Evolutionary conservation across 2,329 filamentous ascomycete species (phyloP).

Genomic region (Trichoderma sp.): DNA sequence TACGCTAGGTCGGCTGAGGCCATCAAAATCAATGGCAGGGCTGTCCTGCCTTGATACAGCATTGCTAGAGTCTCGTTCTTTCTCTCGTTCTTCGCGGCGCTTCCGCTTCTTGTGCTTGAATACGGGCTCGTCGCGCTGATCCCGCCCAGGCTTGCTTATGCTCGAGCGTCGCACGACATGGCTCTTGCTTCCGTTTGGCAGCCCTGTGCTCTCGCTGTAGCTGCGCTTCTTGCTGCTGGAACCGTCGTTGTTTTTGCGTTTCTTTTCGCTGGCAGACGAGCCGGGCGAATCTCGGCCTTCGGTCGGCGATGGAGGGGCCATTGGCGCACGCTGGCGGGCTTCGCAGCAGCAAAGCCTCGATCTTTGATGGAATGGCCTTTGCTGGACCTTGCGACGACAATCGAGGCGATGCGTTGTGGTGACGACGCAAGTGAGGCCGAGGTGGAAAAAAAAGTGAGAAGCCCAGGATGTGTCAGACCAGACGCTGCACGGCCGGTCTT

Average conservation of each 20-base stretch:
- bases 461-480: conserved; percentile 4
- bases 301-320: conserved; percentile 4
- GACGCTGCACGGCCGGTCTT: not conserved
- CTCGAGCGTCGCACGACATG: conserved; percentile 16
- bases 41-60: conserved; percentile 33
- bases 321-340: not conserved
- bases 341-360: not conserved
- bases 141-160: conserved; percentile 18
- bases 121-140: conserved; percentile 14
- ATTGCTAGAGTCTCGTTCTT: not conserved
- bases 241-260: conserved; percentile 9
- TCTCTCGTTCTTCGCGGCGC: not conserved
- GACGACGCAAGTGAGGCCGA: not conserved
- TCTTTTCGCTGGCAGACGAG: conserved; percentile 16
- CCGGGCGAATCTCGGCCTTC: conserved; percentile 10
- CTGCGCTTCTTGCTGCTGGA: conserved; percentile 10
- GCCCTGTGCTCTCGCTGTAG: not conserved
- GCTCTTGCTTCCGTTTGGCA: conserved; percentile 8
- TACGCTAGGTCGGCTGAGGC: conserved; percentile 56
- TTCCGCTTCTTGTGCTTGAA: conserved; percentile 16
- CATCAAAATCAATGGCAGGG: conserved; percentile 61
- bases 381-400: not conserved
- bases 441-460: not conserved
- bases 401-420: not conserved
- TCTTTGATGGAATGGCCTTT: not conserved